Base-by-base conservation (phyloP, 148 eudicot species). In the Salicornia ramosissima region DNA sequence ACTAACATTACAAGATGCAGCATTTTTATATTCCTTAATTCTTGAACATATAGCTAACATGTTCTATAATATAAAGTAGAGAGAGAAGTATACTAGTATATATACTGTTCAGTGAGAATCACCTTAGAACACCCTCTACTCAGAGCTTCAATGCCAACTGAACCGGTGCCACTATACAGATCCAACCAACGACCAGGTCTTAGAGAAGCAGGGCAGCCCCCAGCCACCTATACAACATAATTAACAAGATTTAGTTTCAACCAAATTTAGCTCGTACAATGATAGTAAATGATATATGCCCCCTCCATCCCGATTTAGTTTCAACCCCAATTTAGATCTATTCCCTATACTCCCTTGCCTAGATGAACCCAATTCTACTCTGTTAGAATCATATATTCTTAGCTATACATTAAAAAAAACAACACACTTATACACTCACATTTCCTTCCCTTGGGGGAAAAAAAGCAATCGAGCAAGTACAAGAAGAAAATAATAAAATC, bases 81-180 rank as follows among this genome's bases (percentile, higher is more conserved):
- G 24, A 63, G 45, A 39, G 34, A 0, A 25, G 19, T 59, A n/a
- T 16, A 45, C 40, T 36, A 36, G 40, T 36, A 36, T 13, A 15
- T 57, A 34, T 34, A 30, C 14, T 13, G 25, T 55, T 22, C 19
- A 65, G 29, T 29, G 70, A 21, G 21, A 58, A 46, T 60, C 65
- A 90, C 96, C 98, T 88, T 86, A 49, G 96, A 84, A 74, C 98
- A 93, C 43, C 96, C 98, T 65, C 96, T 84, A 70, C 98, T 93
- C 65, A 90, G 72, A 78, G 98, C 96, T 83, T 93, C 95, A 73
- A 93, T 93, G 61, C 98, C 96, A 73, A 92, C 96, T 63, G 98
- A 93, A 49, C 96, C 95, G 46, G 98, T 93, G 36, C 98, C 98
- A 73, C 96, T 88, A 61, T 90, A 93, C 76, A 93, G 80, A 80